Base-by-base conservation (phyloP, 208 protist genomes). In the Acanthamoeba polyphaga region DNA sequence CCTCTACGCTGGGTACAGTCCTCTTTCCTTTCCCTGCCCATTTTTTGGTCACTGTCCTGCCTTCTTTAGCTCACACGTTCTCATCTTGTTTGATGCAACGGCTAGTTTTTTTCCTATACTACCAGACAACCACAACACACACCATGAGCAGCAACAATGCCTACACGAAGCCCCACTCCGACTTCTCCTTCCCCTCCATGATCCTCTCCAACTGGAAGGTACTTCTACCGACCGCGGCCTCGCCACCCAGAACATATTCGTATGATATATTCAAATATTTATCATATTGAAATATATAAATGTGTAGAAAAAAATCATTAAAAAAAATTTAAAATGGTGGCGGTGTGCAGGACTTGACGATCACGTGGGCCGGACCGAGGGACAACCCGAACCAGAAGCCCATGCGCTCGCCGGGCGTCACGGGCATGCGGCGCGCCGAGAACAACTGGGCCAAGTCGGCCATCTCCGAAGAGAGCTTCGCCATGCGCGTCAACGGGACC, bases 181-280 rank as follows among this genome's bases (percentile, higher is more conserved):
- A 32, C 34, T 78, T 49, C 34, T 78, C 70, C n/a, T 78, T 78
- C 29, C 70, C 70, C 70, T 78, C 70, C 70, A 78, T 78, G 70
- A 78, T 78, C 70, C 70, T 78, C 34, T 78, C 70, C 70, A 78
- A 78, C 70, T 78, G 70, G 70, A 78, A 78, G 70, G 70, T 78
- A 78, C 70, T 72, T 72, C n/a, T n/a, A n/a, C n/a, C n/a, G n/a
- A n/a, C n/a, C n/a, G n/a, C n/a, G n/a, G n/a, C n/a, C n/a, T n/a
- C n/a, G n/a, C n/a, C n/a, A n/a, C n/a, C n/a, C n/a, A n/a, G n/a
- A n/a, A n/a, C n/a, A n/a, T n/a, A n/a, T n/a, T n/a, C n/a, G n/a
- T n/a, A n/a, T n/a, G 10, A 74, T 34, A 74, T 74, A 38, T 74
- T 74, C n/a, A n/a, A n/a, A n/a, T 74, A 74, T 46, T 78, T 78